phyloP scores from a whole-genome alignment of 2,329 filamentous ascomycete species.

The Ophiostoma himal-ulmi region DNA sequence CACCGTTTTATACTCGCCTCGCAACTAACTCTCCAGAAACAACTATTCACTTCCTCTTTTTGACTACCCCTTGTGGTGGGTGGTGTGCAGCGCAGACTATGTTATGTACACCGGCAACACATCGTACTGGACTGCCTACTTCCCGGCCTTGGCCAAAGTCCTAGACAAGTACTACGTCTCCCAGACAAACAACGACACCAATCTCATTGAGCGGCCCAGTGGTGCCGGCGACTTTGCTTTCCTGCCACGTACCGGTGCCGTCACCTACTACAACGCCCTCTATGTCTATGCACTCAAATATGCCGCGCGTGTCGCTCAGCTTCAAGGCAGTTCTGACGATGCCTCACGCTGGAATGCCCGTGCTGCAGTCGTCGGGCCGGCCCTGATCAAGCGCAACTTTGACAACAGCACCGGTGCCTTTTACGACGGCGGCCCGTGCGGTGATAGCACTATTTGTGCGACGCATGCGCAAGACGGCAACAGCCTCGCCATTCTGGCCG shows the following conservation, averaged over 20 bases:
- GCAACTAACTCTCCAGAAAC: slow-evolving; percentile 27
- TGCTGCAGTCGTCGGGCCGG: slow-evolving; percentile 33
- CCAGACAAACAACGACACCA: slow-evolving; percentile 37
- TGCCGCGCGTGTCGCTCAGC: slow-evolving; percentile 40
- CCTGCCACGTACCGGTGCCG: slow-evolving; percentile 41
- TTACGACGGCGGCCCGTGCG: slow-evolving; percentile 38
- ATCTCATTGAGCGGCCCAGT: slow-evolving; percentile 38
- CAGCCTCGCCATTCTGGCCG: slow-evolving; percentile 41
- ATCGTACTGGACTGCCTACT: slow-evolving; percentile 39
- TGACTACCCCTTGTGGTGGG: slow-evolving; percentile 51
- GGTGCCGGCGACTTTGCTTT: slow-evolving; percentile 50
- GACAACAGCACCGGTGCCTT: slow-evolving; percentile 41
- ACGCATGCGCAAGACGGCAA: slow-evolving; percentile 49
- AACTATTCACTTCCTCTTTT: slow-evolving; percentile 45
- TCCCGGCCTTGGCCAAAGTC: slow-evolving; percentile 36
- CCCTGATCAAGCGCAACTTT: slow-evolving; percentile 38
- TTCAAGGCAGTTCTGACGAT: slow-evolving; percentile 32
- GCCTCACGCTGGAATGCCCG: slow-evolving; percentile 38
- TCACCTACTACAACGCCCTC: slow-evolving; percentile 49
- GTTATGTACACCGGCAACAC: slow-evolving; percentile 46
- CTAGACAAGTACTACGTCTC: slow-evolving; percentile 44
- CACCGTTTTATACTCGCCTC: background rate
- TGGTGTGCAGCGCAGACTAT: slow-evolving; percentile 43
- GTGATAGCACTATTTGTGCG: slow-evolving; percentile 29
- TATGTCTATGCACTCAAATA: slow-evolving; percentile 43